These are phyloP conservation scores for Camelina hispida DNA, from an alignment of 345 rosid genomes.

Conservation along the genomic window DNA sequence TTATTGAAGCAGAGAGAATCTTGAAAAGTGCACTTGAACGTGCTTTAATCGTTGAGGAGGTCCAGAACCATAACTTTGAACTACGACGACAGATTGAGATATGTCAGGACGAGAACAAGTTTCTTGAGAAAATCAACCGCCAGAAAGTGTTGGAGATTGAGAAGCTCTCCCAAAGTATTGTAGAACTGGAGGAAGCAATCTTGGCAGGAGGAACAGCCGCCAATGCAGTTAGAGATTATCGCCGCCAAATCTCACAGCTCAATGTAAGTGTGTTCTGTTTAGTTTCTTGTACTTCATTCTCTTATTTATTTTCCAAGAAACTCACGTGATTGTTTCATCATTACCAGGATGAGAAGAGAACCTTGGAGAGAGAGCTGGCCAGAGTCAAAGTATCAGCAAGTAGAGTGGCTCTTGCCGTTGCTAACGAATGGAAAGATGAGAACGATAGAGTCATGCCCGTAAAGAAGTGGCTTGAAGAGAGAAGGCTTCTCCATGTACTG, in stretches of 20 bases:
- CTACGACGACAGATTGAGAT: conserved; percentile 88
- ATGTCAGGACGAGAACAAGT: conserved; percentile 88
- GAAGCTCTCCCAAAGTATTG: conserved; percentile 83
- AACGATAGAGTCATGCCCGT: conserved; percentile 91
- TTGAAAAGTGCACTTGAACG: conserved; percentile 88
- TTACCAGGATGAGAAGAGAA: conserved; percentile 85
- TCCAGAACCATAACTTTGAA: conserved; percentile 90
- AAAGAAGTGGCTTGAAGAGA: conserved; percentile 89
- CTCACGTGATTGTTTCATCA: neutral
- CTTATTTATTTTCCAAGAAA: neutral
- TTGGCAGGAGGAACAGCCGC: conserved; percentile 87
- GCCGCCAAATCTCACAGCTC: conserved; percentile 75
- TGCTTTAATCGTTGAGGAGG: conserved; percentile 90
- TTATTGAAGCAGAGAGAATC: conserved; percentile 91
- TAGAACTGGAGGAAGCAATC: conserved; percentile 83
- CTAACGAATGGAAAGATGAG: conserved; percentile 98
- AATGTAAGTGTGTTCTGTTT: conserved; percentile 54
- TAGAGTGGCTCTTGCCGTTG: conserved; percentile 84
- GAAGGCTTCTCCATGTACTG: conserved; percentile 78
- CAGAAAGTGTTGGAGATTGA: conserved; percentile 88
- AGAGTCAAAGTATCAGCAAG: conserved; percentile 78
- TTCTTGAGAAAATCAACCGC: conserved; percentile 91
- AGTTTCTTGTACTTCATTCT: neutral
- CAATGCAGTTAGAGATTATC: conserved; percentile 73
- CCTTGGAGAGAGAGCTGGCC: conserved; percentile 93